Conservation (phyloP, 2,329 filamentous ascomycete genomes). For the Paramyrothecium roridum region DNA sequence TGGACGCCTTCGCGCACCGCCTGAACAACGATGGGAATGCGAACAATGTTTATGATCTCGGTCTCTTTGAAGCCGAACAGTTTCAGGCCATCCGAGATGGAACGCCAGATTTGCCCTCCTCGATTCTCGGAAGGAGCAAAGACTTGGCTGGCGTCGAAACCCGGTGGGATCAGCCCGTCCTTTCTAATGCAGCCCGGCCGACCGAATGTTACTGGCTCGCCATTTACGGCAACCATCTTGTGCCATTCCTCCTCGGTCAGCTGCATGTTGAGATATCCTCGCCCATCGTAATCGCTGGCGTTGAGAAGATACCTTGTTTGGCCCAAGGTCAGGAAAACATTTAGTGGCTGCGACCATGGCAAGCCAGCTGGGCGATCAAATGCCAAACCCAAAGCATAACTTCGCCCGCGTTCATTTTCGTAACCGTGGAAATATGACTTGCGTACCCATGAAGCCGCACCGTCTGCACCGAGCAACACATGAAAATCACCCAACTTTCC, state of each 20-base stretch:
- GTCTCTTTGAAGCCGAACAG: slow-evolving; percentile 31
- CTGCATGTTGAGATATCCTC: slow-evolving; percentile 33
- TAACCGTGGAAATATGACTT: slow-evolving; percentile 28
- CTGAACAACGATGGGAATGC: slow-evolving; percentile 31
- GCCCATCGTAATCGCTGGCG: slow-evolving; percentile 27
- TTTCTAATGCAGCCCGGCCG: slow-evolving; percentile 25
- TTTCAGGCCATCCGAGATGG: slow-evolving; percentile 30
- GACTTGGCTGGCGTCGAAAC: slow-evolving; percentile 23
- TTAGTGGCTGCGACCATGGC: slow-evolving; percentile 30
- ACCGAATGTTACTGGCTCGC: slow-evolving; percentile 28
- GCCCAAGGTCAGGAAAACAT: slow-evolving; percentile 31
- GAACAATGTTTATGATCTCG: slow-evolving; percentile 31
- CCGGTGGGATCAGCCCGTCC: slow-evolving; percentile 24
- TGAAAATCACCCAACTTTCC: slow-evolving; percentile 30
- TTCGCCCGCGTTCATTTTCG: slow-evolving; percentile 27
- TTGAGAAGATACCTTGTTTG: slow-evolving; percentile 33
- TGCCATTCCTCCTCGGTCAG: slow-evolving; percentile 32
- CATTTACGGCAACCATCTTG: slow-evolving; percentile 26
- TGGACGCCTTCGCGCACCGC: slow-evolving; percentile 28
- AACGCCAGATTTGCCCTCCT: slow-evolving; percentile 24
- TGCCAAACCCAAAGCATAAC: slow-evolving; percentile 29
- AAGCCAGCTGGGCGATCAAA: slow-evolving; percentile 27
- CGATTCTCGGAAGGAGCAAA: slow-evolving; percentile 28
- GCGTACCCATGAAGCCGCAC: slow-evolving; percentile 31
- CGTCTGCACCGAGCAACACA: slow-evolving; percentile 29